Percentiles rank a stretch among this genome's conserved stretches.
Conservation (phyloP, 192 early-diverging fungal species). For the Rhizophagus clarus region DNA sequence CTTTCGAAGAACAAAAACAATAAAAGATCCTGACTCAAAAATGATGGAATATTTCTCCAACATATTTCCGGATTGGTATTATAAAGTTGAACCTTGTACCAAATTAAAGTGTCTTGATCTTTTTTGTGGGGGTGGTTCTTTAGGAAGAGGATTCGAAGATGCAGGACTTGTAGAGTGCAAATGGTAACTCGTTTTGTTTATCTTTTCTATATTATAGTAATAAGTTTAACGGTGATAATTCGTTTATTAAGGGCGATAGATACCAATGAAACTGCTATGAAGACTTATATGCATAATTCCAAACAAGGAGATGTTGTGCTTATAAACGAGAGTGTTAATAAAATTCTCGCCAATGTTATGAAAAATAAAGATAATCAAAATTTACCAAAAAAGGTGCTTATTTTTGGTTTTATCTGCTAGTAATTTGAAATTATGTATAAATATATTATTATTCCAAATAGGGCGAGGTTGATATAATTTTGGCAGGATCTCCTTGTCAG, state of each 20-base stretch:
- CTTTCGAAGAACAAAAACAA: background rate
- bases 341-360: slow-evolving; percentile 27
- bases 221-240: background rate
- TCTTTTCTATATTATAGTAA: background rate
- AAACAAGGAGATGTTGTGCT: slow-evolving; percentile 13
- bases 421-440: background rate
- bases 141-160: slow-evolving; percentile 36
- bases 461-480: slow-evolving; percentile 38
- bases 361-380: background rate
- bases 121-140: slow-evolving; percentile 38
- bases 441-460: background rate
- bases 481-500: slow-evolving; percentile 42
- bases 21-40: background rate
- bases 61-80: background rate
- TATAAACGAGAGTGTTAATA: slow-evolving; percentile 36
- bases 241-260: slow-evolving; percentile 37
- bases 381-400: slow-evolving; percentile 16
- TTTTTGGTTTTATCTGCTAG: background rate
- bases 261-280: slow-evolving; percentile 23
- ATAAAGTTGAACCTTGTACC: slow-evolving; percentile 1
- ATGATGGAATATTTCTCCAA: slow-evolving; percentile 4
- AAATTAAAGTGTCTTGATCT: slow-evolving; percentile 31
- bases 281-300: slow-evolving; percentile 31
- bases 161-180: slow-evolving; percentile 31
- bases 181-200: slow-evolving; percentile 22